These are phyloP conservation scores for Debaryomyces robertsiae DNA, from an alignment of 1,139 yeast species.

Conservation along the genomic window DNA sequence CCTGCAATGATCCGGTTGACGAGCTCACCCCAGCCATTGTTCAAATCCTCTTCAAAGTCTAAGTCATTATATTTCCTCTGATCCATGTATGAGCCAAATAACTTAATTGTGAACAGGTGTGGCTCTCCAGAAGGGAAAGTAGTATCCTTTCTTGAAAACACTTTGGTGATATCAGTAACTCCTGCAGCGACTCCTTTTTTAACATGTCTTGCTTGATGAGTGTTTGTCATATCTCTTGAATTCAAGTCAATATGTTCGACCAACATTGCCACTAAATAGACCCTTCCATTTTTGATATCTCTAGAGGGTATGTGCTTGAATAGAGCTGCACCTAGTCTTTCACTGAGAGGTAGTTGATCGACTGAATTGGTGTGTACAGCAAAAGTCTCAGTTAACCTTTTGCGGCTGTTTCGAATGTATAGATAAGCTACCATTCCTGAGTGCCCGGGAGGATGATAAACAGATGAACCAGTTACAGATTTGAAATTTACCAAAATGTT, in stretches of 20 bases:
- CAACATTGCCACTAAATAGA: constrained; percentile 67
- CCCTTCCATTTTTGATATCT: constrained; percentile 61
- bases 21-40: constrained; percentile 89
- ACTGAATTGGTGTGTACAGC: constrained; percentile 65
- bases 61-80: constrained; percentile 25
- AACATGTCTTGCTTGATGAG: constrained; percentile 43
- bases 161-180: constrained; percentile 80
- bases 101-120: constrained; percentile 69
- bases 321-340: constrained; percentile 74
- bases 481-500: constrained; percentile 81
- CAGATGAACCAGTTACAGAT: constrained; percentile 65
- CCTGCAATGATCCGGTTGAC: constrained; percentile 80
- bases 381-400: constrained; percentile 78
- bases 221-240: constrained; percentile 24
- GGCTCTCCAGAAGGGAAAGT: constrained; percentile 62
- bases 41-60: constrained; percentile 27
- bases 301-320: constrained; percentile 78
- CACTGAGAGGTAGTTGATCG: constrained; percentile 60
- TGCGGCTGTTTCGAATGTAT: constrained; percentile 66
- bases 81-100: constrained; percentile 68
- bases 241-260: constrained; percentile 58
- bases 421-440: constrained; percentile 73
- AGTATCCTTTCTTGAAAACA: constrained; percentile 68
- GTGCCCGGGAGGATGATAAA: constrained; percentile 67
- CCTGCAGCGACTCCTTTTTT: constrained; percentile 89